A percentile compares a stretch with the other conserved stretches of the same genome.
These are phyloP conservation scores for Podospora comata DNA, from an alignment of 495 filamentous ascomycete species.

Conservation along the genomic window DNA sequence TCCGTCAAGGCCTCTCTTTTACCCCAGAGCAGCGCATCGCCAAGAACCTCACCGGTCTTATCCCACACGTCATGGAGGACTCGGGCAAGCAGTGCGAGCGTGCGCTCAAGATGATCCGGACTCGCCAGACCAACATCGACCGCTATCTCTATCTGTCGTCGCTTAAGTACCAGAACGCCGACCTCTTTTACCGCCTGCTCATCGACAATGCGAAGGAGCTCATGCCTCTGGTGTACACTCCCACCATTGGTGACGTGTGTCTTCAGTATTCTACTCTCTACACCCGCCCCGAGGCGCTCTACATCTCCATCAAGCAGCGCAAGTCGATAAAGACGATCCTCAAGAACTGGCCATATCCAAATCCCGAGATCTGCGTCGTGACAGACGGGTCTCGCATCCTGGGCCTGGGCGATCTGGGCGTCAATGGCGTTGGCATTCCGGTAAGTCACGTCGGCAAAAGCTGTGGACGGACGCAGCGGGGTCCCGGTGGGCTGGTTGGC, in stretches of 20 bases:
- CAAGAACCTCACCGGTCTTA: conserved; percentile 57
- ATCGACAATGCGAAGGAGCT: conserved; percentile 87
- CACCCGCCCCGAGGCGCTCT: conserved; percentile 90
- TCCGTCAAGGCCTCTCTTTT: conserved; percentile 50
- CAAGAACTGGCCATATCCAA: conserved; percentile 80
- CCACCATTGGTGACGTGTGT: conserved; percentile 95
- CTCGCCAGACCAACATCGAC: conserved; percentile 78
- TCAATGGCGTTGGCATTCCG: conserved; percentile 97
- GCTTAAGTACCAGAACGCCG: conserved; percentile 82
- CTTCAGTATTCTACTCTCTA: conserved; percentile 93
- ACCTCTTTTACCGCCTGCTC: conserved; percentile 92
- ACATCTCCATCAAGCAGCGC: conserved; percentile 86
- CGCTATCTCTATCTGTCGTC: conserved; percentile 91
- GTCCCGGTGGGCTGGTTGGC: conserved; percentile 20
- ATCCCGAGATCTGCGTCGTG: conserved; percentile 93
- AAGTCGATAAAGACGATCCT: conserved; percentile 80
- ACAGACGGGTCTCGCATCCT: conserved; percentile 97
- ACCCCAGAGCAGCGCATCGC: conserved; percentile 52
- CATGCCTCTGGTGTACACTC: conserved; percentile 95
- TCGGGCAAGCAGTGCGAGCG: conserved; percentile 51
- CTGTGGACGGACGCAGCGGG: conserved; percentile 6
- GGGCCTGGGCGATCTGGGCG: conserved; percentile 90
- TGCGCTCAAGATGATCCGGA: conserved; percentile 63
- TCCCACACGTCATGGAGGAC: conserved; percentile 57
- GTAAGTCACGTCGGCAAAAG: conserved; percentile 52